Base-by-base conservation (phyloP, 371 early-diverging fungal species). In the Mucor mucedo region DNA sequence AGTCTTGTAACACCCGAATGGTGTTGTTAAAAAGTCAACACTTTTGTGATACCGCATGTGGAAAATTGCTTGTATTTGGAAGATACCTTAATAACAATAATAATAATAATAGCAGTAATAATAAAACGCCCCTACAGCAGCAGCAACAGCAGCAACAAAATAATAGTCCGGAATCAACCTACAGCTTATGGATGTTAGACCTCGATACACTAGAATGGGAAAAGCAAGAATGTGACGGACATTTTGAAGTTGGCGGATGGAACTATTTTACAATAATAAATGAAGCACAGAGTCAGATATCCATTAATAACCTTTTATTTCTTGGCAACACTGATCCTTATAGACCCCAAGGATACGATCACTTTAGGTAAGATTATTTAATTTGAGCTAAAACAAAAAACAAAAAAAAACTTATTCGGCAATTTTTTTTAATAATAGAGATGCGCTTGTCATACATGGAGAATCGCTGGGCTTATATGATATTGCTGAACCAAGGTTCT, bases 121-220 rank as follows among this genome's bases (percentile, higher is more conserved):
- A n/a, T 2, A 42, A 42, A 11, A 4, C 42, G 3, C 6, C 10
- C 11, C 42, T 42, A 42, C n/a, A 13, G n/a, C 42, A 42, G 4
- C 42, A 68, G 40, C 65, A 55, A 7, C 44, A 58, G 14, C 44
- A 65, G 29, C 52, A 63, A 38, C 52, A 64, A 40, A 49, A 29
- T 29, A 59, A 55, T 41, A 50, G 50, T 50, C 63, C 58, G 47
- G 68, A 77, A 27, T 53, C 70, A 1, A 69, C 75, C 4, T 82
- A 83, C 52, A 84, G 86, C 27, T 66, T 88, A 11, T 88, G 88
- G 88, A 76, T 80, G 62, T 63, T 88, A 61, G 86, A 84, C 62
- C 66, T 87, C 35, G 83, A 84, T 57, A 81, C 83, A 16, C 67
- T 87, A 41, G 77, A 81, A 60, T 88, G 88, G 88, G 71, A 78